Evolutionary conservation across 1,139 yeast genomes (phyloP).

Genomic region (Hemisphaericaspora lyxosophila): DNA sequence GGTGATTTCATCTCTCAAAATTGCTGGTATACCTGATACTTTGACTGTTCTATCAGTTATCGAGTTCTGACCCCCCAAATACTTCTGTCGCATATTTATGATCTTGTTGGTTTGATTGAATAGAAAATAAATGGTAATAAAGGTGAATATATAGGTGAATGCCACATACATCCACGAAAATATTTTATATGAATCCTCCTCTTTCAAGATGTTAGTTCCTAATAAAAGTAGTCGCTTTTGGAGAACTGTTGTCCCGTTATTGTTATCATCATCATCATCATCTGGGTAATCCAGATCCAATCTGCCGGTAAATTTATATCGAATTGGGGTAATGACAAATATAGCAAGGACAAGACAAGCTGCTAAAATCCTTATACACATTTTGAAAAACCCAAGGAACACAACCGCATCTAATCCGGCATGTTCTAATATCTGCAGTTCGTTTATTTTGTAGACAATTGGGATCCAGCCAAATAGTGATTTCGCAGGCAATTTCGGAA

Average conservation of each 20-base stretch:
- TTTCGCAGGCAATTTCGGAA: conserved; percentile 35
- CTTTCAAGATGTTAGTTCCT: conserved; percentile 1
- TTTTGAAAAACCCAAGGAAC: conserved; percentile 73
- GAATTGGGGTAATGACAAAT: conserved; percentile 67
- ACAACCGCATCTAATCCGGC: conserved; percentile 96
- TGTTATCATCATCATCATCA: conserved; percentile 34
- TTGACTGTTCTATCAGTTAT: conserved; percentile 49
- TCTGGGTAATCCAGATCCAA: conserved; percentile 54
- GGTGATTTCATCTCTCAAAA: conserved; percentile 65
- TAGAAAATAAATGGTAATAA: conserved; percentile 33
- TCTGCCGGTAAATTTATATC: conserved; percentile 69
- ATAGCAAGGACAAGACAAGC: conserved; percentile 63
- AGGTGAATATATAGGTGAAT: conserved; percentile 44
- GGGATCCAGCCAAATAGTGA: conserved; percentile 81
- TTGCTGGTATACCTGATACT: conserved; percentile 62
- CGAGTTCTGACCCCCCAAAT: conserved; percentile 44
- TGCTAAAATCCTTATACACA: conserved; percentile 65
- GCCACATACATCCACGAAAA: conserved; percentile 42
- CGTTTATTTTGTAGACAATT: conserved; percentile 61
- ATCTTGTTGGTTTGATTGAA: conserved; percentile 39
- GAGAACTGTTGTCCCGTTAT: conserved; percentile 7
- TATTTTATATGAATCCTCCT: conserved; percentile 19
- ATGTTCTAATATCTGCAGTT: conserved; percentile 75
- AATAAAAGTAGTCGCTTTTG: background rate
- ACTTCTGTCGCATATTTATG: conserved; percentile 40